Conservation (phyloP, 2,329 filamentous ascomycete species). For the Colletotrichum destructivum region DNA sequence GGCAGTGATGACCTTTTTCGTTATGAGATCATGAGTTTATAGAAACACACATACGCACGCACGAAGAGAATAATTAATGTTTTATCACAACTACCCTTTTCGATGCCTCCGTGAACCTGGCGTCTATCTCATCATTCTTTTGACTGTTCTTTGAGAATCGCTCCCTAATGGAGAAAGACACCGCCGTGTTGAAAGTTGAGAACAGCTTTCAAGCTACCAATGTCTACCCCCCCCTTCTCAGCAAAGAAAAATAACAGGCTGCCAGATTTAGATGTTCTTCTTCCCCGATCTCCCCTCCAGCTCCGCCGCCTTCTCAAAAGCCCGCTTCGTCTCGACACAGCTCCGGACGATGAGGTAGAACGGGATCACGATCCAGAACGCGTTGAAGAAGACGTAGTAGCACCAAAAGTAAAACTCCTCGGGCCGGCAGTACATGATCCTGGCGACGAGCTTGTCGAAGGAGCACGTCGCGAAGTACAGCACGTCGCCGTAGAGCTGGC, state of each 20-base stretch:
- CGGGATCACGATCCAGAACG: slow-evolving; percentile 69
- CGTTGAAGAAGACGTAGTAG: slow-evolving; percentile 68
- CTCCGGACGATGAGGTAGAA: slow-evolving; percentile 51
- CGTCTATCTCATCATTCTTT: too few relatives aligned
- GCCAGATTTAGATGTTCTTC: slow-evolving; percentile 3
- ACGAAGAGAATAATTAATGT: slow-evolving; percentile 6
- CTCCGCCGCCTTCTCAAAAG: slow-evolving; percentile 49
- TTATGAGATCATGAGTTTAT: slow-evolving; percentile 19
- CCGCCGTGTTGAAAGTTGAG: too few relatives aligned
- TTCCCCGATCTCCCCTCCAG: slow-evolving; percentile 20
- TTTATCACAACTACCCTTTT: too few relatives aligned
- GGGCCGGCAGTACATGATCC: slow-evolving; percentile 63
- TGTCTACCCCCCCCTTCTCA: too few relatives aligned
- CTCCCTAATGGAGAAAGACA: too few relatives aligned
- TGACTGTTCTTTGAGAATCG: too few relatives aligned
- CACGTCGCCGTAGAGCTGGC: slow-evolving; percentile 67
- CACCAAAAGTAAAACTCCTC: slow-evolving; percentile 68
- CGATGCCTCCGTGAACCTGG: not conserved
- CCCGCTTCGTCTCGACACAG: slow-evolving; percentile 45
- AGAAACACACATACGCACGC: not conserved
- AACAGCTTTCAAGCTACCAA: too few relatives aligned
- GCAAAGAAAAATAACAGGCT: too few relatives aligned
- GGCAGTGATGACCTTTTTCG: not conserved
- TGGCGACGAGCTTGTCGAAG: slow-evolving; percentile 58
- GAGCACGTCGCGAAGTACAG: slow-evolving; percentile 66